These are phyloP conservation scores for Cyclanthera cordifolia DNA, from an alignment of 306 rosid genomes.

Conservation along the genomic window DNA sequence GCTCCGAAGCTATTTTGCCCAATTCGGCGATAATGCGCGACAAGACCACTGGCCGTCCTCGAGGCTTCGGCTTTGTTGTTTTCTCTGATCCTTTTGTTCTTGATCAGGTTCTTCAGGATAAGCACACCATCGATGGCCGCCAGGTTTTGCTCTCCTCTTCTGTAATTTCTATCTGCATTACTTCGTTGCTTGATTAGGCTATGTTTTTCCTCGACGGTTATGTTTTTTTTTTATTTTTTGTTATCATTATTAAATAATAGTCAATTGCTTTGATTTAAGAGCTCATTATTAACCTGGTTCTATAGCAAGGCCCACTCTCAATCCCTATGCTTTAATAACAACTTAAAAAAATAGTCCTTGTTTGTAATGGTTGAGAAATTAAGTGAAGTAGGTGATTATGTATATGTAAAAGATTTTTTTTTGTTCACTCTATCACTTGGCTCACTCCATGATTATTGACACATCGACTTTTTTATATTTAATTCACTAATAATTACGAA, in stretches of 20 bases:
- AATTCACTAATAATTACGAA: too few species aligned
- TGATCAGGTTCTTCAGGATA: constrained; percentile 36
- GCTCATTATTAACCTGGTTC: not conserved
- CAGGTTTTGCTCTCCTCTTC: constrained; percentile 17
- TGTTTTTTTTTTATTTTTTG: not conserved
- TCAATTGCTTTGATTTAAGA: not conserved
- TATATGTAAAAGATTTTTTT: too few species aligned
- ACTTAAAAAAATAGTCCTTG: too few species aligned
- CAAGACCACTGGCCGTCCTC: constrained; percentile 45
- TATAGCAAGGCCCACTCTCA: not conserved
- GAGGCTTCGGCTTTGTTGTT: constrained; percentile 50
- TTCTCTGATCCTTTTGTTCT: constrained; percentile 49
- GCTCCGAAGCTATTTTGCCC: constrained; percentile 35
- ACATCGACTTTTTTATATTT: too few species aligned
- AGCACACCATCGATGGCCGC: constrained; percentile 52
- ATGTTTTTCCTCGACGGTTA: not conserved
- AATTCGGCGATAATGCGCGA: constrained; percentile 55
- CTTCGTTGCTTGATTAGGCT: not conserved
- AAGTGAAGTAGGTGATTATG: too few species aligned
- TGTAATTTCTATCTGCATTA: constrained; percentile 15
- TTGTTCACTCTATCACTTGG: too few species aligned
- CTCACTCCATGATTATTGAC: too few species aligned
- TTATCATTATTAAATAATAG: too few species aligned
- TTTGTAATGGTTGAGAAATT: too few species aligned
- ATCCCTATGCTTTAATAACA: too few species aligned